phyloP scores from a whole-genome alignment of 805 yeast species.

The Zygosaccharomyces bisporus region DNA sequence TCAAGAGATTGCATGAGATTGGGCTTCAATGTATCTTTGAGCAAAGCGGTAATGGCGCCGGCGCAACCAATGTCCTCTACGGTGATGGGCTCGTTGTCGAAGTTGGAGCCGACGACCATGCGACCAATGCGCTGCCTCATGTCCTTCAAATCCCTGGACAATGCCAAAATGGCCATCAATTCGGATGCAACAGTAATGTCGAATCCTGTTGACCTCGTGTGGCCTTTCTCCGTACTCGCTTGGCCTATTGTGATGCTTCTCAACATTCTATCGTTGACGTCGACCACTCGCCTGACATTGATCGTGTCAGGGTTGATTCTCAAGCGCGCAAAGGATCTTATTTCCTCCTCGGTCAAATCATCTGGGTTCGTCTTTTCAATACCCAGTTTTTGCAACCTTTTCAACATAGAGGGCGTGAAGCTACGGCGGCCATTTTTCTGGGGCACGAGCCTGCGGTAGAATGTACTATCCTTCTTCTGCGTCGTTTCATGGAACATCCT shows the following conservation, averaged over 20 bases:
- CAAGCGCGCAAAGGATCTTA: conserved; percentile 69
- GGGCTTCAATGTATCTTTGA: conserved; percentile 96
- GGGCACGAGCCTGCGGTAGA: conserved; percentile 84
- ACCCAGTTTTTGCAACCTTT: conserved; percentile 76
- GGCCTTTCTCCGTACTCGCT: conserved; percentile 91
- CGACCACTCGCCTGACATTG: conserved; percentile 90
- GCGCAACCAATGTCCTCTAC: conserved; percentile 94
- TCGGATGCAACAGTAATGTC: conserved; percentile 96
- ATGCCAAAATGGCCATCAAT: conserved; percentile 91
- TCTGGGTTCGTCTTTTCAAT: conserved; percentile 76
- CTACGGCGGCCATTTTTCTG: conserved; percentile 72
- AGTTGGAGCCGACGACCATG: conserved; percentile 82
- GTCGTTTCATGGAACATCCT: conserved; percentile 94
- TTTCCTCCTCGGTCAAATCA: conserved; percentile 73
- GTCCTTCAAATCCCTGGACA: conserved; percentile 72
- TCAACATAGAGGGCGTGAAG: conserved; percentile 75
- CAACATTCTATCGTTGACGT: conserved; percentile 86
- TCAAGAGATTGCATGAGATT: conserved; percentile 95
- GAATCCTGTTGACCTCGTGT: conserved; percentile 81
- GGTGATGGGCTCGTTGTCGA: conserved; percentile 75
- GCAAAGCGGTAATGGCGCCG: conserved; percentile 90
- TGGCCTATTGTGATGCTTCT: conserved; percentile 87
- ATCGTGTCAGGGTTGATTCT: conserved; percentile 88
- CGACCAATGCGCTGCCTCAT: conserved; percentile 84
- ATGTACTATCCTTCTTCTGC: conserved; percentile 70